Evolutionary conservation across 352 stramenopile genomes (phyloP).

Genomic region (Globisporangium alternatum): DNA sequence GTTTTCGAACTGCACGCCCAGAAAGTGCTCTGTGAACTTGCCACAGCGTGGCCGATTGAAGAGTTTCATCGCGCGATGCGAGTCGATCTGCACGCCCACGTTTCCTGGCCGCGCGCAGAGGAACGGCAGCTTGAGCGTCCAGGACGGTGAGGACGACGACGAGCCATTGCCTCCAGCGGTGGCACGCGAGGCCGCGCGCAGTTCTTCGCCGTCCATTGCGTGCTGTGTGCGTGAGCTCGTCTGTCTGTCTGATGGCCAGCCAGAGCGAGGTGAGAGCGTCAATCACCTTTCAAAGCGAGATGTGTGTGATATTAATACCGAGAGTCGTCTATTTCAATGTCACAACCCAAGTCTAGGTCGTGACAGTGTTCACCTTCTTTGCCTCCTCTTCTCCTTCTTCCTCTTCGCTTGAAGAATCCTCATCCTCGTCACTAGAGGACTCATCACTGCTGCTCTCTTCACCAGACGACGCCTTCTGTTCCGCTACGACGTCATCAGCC

Average conservation of each 20-base stretch:
- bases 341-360: constrained; percentile 7
- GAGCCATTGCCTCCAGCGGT: background rate
- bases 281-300: background rate
- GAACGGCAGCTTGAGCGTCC: constrained; percentile 41
- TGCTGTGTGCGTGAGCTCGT: background rate
- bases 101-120: constrained; percentile 62
- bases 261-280: background rate
- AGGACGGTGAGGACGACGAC: background rate
- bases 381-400: constrained; percentile 22
- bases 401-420: constrained; percentile 26
- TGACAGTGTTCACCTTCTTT: background rate
- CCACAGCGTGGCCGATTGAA: constrained; percentile 53
- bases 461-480: background rate
- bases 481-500: constrained; percentile 5
- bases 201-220: constrained; percentile 23
- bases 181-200: constrained; percentile 15
- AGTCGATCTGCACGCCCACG: constrained; percentile 74
- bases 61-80: constrained; percentile 56
- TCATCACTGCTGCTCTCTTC: constrained; percentile 20
- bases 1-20: constrained; percentile 60
- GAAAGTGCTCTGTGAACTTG: constrained; percentile 71
- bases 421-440: background rate
- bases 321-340: constrained; percentile 14
- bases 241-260: background rate
- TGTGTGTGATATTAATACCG: constrained; percentile 8